A percentile compares a stretch with the other conserved stretches of the same genome.
These are phyloP conservation scores for Carex arenaria DNA, from an alignment of 202 grass and related monocot species.

Conservation along the genomic window DNA sequence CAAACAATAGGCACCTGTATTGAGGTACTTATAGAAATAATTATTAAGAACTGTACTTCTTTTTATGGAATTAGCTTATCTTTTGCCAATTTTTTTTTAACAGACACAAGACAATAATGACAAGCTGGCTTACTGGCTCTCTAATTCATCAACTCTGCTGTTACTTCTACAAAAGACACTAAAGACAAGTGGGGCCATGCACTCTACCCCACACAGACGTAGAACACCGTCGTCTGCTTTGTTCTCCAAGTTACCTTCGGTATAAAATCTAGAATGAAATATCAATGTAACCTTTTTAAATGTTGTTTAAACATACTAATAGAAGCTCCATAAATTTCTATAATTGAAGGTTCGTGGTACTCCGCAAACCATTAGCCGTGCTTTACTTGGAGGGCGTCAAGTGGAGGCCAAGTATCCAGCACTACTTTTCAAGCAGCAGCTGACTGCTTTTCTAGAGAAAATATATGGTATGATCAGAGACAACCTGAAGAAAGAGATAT, in stretches of 20 bases:
- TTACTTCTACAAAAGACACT: slow-evolving; percentile 91
- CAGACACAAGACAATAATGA: slow-evolving; percentile 76
- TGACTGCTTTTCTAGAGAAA: slow-evolving; percentile 98
- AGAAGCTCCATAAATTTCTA: slow-evolving; percentile 25
- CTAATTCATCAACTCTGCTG: slow-evolving; percentile 92
- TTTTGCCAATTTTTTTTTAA: slow-evolving; percentile 30
- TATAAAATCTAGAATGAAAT: slow-evolving; percentile 35
- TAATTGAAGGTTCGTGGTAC: slow-evolving; percentile 81
- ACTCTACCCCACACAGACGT: slow-evolving; percentile 82
- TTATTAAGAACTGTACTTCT: slow-evolving; percentile 8
- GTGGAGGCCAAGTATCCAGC: slow-evolving; percentile 99
- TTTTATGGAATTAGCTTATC: background rate
- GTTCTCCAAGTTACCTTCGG: slow-evolving; percentile 89
- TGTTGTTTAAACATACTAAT: slow-evolving; percentile 25
- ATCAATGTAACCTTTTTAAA: slow-evolving; percentile 5
- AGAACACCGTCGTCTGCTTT: slow-evolving; percentile 71
- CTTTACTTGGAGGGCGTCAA: slow-evolving; percentile 80
- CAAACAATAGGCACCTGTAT: slow-evolving; percentile 90
- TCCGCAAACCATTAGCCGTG: slow-evolving; percentile 66
- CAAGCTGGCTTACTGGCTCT: slow-evolving; percentile 94
- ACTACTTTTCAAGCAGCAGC: slow-evolving; percentile 99
- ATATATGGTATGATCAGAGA: slow-evolving; percentile 99
- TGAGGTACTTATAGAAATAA: slow-evolving; percentile 43
- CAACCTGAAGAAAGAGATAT: slow-evolving; percentile 99
- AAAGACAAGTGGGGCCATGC: slow-evolving; percentile 74